phyloP scores from a whole-genome alignment of 2,329 filamentous ascomycete genomes.

The Trichophyton rubrum region DNA sequence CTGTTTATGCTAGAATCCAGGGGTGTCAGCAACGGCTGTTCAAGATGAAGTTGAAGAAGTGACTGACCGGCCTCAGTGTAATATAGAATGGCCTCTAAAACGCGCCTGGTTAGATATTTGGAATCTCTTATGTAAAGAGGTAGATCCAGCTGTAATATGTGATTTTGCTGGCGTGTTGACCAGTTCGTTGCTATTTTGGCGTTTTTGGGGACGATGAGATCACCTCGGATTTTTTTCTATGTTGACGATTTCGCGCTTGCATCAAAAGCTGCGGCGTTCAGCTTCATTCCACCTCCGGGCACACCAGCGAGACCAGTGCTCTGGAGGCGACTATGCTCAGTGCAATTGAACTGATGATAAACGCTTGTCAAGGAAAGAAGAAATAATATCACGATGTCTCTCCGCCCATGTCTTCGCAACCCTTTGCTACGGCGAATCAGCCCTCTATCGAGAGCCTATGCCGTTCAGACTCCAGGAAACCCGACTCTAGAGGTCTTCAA shows the following conservation, averaged over 20 bases:
- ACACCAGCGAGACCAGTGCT: background rate
- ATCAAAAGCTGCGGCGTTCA: background rate
- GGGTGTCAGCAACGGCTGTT: background rate
- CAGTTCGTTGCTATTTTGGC: background rate
- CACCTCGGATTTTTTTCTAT: background rate
- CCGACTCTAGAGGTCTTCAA: constrained; percentile 88
- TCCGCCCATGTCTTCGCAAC: constrained; percentile 13
- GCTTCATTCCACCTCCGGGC: background rate
- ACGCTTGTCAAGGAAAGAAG: background rate
- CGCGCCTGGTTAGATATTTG: background rate
- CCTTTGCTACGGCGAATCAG: constrained; percentile 14
- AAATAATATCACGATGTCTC: constrained; percentile 17
- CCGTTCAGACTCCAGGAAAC: constrained; percentile 62
- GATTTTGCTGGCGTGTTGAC: background rate
- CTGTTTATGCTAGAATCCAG: background rate
- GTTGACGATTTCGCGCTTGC: background rate
- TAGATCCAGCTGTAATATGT: background rate
- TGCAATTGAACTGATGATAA: background rate
- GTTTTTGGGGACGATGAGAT: background rate
- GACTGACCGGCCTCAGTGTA: too few relatives aligned
- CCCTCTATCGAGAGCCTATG: constrained; percentile 46
- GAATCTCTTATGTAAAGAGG: too few relatives aligned
- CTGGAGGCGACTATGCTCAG: background rate
- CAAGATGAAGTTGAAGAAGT: background rate
- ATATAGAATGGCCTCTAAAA: background rate